These are phyloP conservation scores for Paraphoma chrysanthemicola DNA, from an alignment of 2,329 filamentous ascomycete species.

Conservation along the genomic window DNA sequence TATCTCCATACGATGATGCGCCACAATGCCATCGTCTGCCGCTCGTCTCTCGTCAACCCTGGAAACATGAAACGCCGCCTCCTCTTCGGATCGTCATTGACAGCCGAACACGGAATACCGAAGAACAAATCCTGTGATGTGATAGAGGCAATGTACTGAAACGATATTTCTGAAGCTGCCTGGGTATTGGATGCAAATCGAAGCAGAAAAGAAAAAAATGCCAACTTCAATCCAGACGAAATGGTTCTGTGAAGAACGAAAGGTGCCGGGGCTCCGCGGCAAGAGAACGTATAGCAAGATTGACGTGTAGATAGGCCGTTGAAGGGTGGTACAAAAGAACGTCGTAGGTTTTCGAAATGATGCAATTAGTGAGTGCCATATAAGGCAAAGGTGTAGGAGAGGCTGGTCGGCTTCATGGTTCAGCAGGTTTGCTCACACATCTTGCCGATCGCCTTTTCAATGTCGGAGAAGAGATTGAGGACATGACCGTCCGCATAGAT, in stretches of 20 bases:
- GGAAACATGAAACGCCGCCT: slow-evolving; percentile 37
- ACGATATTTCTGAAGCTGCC: slow-evolving; percentile 18
- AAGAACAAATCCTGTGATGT: slow-evolving; percentile 12
- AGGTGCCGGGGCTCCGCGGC: slow-evolving; percentile 14
- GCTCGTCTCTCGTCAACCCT: slow-evolving; percentile 17
- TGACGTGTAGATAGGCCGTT: slow-evolving; percentile 34
- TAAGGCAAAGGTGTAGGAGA: slow-evolving; percentile 17
- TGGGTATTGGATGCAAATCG: slow-evolving; percentile 38
- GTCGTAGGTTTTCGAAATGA: slow-evolving; percentile 16
- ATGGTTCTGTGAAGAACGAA: slow-evolving; percentile 7
- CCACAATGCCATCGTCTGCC: slow-evolving; percentile 28
- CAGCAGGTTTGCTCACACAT: slow-evolving; percentile 52
- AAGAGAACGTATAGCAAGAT: slow-evolving; percentile 21
- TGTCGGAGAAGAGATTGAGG: slow-evolving; percentile 51
- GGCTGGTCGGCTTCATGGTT: neutral
- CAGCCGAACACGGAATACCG: slow-evolving; percentile 17
- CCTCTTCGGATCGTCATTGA: slow-evolving; percentile 17
- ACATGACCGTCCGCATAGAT: slow-evolving; percentile 53
- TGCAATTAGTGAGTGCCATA: slow-evolving; percentile 30
- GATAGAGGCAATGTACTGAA: slow-evolving; percentile 19
- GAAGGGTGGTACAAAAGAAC: slow-evolving; percentile 27
- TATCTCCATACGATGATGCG: slow-evolving; percentile 30
- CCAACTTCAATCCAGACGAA: slow-evolving; percentile 8
- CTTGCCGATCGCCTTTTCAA: slow-evolving; percentile 50
- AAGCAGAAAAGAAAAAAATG: slow-evolving; percentile 19